Base-by-base conservation (phyloP, 192 early-diverging fungal species). In the Coemansia sp. region DNA sequence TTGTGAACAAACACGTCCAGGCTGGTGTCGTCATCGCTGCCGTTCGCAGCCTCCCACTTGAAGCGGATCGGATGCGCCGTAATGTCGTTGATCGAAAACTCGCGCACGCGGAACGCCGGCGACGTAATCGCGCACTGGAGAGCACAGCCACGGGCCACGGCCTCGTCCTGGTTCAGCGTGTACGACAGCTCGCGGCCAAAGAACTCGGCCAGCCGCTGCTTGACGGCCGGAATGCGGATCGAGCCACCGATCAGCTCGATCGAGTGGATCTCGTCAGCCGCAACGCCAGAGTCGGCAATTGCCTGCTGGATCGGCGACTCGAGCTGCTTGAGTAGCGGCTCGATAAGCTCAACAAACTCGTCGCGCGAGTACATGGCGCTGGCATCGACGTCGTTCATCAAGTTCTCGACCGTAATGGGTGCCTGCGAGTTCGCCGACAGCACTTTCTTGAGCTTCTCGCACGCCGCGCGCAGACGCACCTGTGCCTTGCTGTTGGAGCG, bases 91-190 rank as follows among this genome's bases (percentile, higher is more conserved):
- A 98, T 88, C 43, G 86, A 71, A 74, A 98, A 97, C 47, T 98
- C 96, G 58, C 96, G 93, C 69, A 98, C 96, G 73, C 94, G 94
- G 92, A 98, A 97, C 37, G 92, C 90, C 1, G 96, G 96, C 22
- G 94, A 96, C 51, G 94, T 80, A 74, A 98, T 95, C 72, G 96
- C 96, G 83, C 96, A 98, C 84, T 94, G 91, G 45, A 98, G 85
- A 31, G 95, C 96, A 64, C 91, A 92, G 69, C 96, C 96, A 72
- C 96, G 93, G 27, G 96, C 90, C 71, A 96, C 88, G 45, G 95
- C 95, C 83, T 98, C 96, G 70, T 98, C 96, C 77, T 95, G 92
- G 87, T 98, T 98, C 66, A 98, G 86, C 69, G 94, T 96, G 64
- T 89, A 92, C 58, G 90, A 90, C 17, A 96, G 80, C 63, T 95